Evolutionary conservation across 441 rosid species (phyloP), one percentile per base, ranked within the genome.

Genomic region (Eugenia klotzschiana): DNA sequence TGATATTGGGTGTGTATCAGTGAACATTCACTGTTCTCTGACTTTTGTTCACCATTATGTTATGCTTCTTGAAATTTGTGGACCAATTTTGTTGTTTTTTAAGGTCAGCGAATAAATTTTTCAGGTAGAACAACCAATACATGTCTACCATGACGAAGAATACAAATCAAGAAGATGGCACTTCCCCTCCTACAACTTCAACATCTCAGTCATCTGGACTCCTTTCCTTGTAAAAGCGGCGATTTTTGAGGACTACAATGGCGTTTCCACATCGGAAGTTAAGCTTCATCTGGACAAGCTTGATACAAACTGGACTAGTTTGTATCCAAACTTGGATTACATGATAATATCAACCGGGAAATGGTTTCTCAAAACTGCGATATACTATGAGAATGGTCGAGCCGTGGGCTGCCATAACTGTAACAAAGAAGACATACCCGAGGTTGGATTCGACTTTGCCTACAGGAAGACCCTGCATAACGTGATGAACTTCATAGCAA

Each of bases 181-280:
- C 58, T 96, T 95, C 69, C 93, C 93, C 4, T 84, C 91, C 20
- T 89, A 93, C 83, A 96, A 95, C 90, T 87, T 96, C 64, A 88
- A 94, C 6, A 27, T 96, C 83, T 93, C 94, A 22, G 92, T 89
- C 86, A 86, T 95, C 80, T 95, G 99, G 99, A 88, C 99, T 14
- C 99, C 99, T 43, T 95, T 94, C 89, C 98, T 96, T 4, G 95
- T 91, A 15, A 83, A 92, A 85, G 98, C 98, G 27, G 94, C 94
- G 27, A 96, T 93, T 79, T 96, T 93, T 22, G 98, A 96, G 90
- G 98, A 96, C 86, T 16, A 81, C 57, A 87, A 95, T n/a, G 99
- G 99, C 25, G 95, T 96, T 73, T 95, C 98, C 1, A 60, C 95
- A 27, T 91, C 96, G 10, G 90, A 88, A 83, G 94, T 91, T 86